phyloP scores from a whole-genome alignment of 768 basidiomycete species.

The Agaricus subrufescens region DNA sequence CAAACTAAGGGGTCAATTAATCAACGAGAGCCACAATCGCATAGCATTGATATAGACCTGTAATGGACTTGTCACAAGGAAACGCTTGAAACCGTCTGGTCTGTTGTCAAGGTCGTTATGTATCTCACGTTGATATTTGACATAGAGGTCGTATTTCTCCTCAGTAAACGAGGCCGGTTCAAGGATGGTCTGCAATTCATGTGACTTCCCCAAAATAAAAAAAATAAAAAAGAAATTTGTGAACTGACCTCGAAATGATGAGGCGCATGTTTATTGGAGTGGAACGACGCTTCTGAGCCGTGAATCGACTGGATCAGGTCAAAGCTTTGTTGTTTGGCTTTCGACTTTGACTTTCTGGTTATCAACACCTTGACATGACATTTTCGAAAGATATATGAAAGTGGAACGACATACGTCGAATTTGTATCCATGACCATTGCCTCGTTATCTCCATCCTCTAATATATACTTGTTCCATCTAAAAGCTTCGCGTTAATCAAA shows the following conservation, averaged over 20 bases:
- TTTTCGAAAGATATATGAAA: background rate
- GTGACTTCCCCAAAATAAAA: background rate
- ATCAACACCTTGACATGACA: background rate
- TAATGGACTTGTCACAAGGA: conserved; percentile 79
- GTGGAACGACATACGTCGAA: conserved; percentile 9
- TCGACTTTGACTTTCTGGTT: conserved; percentile 14
- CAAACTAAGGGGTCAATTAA: conserved; percentile 31
- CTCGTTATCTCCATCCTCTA: conserved; percentile 33
- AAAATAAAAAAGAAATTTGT: background rate
- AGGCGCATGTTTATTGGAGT: conserved; percentile 21
- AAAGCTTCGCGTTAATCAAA: background rate
- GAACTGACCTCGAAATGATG: conserved; percentile 64
- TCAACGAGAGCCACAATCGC: background rate
- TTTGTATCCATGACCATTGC: conserved; percentile 21
- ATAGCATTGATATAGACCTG: conserved; percentile 36
- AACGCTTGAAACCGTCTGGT: conserved; percentile 54
- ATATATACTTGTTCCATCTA: conserved; percentile 73
- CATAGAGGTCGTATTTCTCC: conserved; percentile 79
- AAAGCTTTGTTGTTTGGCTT: conserved; percentile 16
- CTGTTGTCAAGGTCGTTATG: conserved; percentile 63
- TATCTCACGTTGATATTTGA: conserved; percentile 72
- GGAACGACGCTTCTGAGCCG: conserved; percentile 42
- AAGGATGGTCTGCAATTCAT: conserved; percentile 51
- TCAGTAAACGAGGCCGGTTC: conserved; percentile 71
- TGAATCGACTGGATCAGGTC: conserved; percentile 53